Percentiles rank a stretch among this genome's conserved stretches.
Conservation (phyloP, 805 yeast genomes). For the Lipomyces spencermartinsiae region DNA sequence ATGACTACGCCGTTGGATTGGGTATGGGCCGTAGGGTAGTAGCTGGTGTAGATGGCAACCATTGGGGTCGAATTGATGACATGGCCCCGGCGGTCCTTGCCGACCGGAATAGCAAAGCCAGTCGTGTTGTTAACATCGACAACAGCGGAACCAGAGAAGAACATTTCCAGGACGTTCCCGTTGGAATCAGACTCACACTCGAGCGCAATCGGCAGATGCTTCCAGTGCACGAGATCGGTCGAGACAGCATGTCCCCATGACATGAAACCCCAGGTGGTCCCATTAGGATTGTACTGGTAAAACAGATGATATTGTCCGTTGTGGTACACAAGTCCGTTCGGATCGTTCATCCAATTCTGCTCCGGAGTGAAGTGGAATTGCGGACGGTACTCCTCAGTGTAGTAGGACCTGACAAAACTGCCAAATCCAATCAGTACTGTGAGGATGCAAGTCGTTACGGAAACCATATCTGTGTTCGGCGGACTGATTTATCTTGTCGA, state of each 20-base stretch:
- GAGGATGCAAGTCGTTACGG: no score
- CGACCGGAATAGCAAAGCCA: slow-evolving; percentile 40
- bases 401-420: background rate
- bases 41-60: slow-evolving; percentile 5
- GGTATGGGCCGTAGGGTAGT: background rate
- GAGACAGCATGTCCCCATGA: no score
- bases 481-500: no score
- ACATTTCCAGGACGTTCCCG: slow-evolving; percentile 2
- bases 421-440: no score
- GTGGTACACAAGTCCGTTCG: slow-evolving; percentile 7
- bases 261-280: no score
- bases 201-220: no score
- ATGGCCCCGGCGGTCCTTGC: background rate
- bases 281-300: no score
- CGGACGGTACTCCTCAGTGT: slow-evolving; percentile 11
- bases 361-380: slow-evolving; percentile 9
- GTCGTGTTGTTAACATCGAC: slow-evolving; percentile 50
- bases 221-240: no score
- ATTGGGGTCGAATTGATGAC: background rate
- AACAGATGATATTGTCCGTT: slow-evolving; percentile 12
- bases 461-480: no score
- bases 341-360: slow-evolving; percentile 16
- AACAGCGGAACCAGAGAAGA: slow-evolving; percentile 40
- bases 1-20: slow-evolving; percentile 1
- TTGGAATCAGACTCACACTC: slow-evolving; percentile 1